Base-by-base conservation (phyloP, 495 filamentous ascomycete genomes). In the Schizothecium vesticola region DNA sequence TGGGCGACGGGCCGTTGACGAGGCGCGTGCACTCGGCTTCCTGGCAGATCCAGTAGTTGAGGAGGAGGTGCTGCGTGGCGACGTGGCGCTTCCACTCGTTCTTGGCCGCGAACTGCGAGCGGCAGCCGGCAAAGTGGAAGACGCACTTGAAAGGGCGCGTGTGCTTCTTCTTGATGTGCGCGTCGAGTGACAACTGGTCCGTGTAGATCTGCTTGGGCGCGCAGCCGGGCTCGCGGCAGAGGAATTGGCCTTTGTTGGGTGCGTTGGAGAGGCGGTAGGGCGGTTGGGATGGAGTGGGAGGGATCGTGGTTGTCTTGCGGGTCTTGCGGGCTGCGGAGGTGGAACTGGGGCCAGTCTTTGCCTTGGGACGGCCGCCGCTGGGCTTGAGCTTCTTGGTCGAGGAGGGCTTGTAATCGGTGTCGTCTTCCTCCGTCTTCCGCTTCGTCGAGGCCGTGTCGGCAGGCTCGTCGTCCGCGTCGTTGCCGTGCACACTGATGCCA, bases 41-140 rank as follows among this genome's bases (percentile, higher is more conserved):
- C 65, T 91, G 86, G 79, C 94, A 98, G 70, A 90, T 85, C 86
- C 90, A 98, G 80, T 90, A 92, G 59, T 87, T 81, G 11, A 93
- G 83, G 62, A 89, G 86, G 36, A 97, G 81, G 75, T 98, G 94
- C 75, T 96, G 90, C 2, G 90, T 90, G 31, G 80, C 80, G 71
- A 96, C 88, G 76, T 98, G 94, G 0, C 94, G 89, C 77, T 97
- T 84, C 94, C 94, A 98, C 76, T 97, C 93, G 79, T 97, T 97
- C 77, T 97, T 97, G 69, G 83, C 88, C 21, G 84, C 86, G 70
- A 97, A 97, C 8, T 85, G 91, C 51, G 88, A 87, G n/a, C 63
- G 65, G 79, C 93, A 97, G 57, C 88, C 89, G 73, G 93, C 94
- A 29, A 85, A 86, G 31, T 83, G 78, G 79, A 97, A 94, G 67